phyloP scores from a whole-genome alignment of 2,329 filamentous ascomycete species.

The Corinectria fuckeliana region DNA sequence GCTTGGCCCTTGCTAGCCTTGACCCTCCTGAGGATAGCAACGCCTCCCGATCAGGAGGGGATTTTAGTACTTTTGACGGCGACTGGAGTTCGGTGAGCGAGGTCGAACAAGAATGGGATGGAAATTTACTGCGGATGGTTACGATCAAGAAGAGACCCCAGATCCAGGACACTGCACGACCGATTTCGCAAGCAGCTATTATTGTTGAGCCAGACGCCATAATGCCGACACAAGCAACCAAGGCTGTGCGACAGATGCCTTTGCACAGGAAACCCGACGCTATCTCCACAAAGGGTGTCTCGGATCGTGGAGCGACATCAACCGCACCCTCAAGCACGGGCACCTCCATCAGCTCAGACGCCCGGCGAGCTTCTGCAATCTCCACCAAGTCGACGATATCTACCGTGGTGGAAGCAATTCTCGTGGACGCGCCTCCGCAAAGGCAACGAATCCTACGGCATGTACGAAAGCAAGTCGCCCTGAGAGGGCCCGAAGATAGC shows the following conservation, averaged over 20 bases:
- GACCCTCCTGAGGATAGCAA: constrained; percentile 49
- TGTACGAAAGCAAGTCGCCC: constrained; percentile 60
- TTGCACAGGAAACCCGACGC: constrained; percentile 50
- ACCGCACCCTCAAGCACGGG: constrained; percentile 47
- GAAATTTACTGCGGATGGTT: constrained; percentile 60
- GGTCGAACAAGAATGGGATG: constrained; percentile 62
- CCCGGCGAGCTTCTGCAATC: constrained; percentile 58
- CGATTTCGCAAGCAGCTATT: constrained; percentile 43
- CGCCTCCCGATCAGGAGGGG: constrained; percentile 52
- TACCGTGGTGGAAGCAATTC: constrained; percentile 63
- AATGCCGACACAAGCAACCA: constrained; percentile 59
- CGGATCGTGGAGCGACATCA: constrained; percentile 31
- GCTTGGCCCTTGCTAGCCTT: constrained; percentile 51
- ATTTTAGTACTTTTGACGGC: constrained; percentile 64
- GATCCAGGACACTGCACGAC: constrained; percentile 31
- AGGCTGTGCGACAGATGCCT: constrained; percentile 55
- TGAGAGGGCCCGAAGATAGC: constrained; percentile 52
- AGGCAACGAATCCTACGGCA: constrained; percentile 65
- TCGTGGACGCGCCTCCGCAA: constrained; percentile 56
- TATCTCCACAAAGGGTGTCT: constrained; percentile 30
- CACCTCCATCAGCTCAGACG: constrained; percentile 50
- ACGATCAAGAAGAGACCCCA: constrained; percentile 56
- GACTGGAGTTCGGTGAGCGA: constrained; percentile 60
- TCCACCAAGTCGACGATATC: constrained; percentile 62
- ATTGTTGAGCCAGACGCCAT: constrained; percentile 56